phyloP scores from a whole-genome alignment of 2,329 filamentous ascomycete species.

The Gnomoniopsis smithogilvyi region DNA sequence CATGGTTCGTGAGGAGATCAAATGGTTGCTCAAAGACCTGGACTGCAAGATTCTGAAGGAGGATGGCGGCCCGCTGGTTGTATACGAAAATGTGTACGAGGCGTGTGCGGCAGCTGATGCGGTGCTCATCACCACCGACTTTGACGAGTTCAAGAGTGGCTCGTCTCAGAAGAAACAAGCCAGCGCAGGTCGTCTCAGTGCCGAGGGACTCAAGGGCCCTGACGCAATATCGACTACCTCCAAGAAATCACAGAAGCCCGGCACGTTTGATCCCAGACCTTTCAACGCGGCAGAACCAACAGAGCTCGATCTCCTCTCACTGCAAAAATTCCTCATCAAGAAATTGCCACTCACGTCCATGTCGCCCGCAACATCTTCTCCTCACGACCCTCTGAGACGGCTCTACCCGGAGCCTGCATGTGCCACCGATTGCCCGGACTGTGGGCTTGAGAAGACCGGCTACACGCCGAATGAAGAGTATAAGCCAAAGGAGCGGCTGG shows the following conservation, averaged over 20 bases:
- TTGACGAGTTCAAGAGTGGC: slow-evolving; percentile 45
- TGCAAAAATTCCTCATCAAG: slow-evolving; percentile 45
- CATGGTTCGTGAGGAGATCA: slow-evolving; percentile 49
- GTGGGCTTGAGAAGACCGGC: slow-evolving; percentile 39
- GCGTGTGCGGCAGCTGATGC: slow-evolving; percentile 48
- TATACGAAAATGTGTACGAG: slow-evolving; percentile 46
- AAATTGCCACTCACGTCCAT: slow-evolving; percentile 10
- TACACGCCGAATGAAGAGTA: slow-evolving; percentile 43
- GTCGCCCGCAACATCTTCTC: neutral
- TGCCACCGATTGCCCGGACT: slow-evolving; percentile 46
- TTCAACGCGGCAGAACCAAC: slow-evolving; percentile 35
- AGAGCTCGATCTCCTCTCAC: slow-evolving; percentile 43
- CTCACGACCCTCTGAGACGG: slow-evolving; percentile 41
- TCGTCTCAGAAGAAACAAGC: neutral
- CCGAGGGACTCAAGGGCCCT: neutral
- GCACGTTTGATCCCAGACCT: slow-evolving; percentile 43
- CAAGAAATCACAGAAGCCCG: slow-evolving; percentile 23
- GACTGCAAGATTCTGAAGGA: slow-evolving; percentile 24
- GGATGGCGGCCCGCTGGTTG: slow-evolving; percentile 41
- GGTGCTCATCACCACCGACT: slow-evolving; percentile 53
- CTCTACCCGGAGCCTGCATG: slow-evolving; percentile 44
- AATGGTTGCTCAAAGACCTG: slow-evolving; percentile 35
- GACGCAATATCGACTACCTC: neutral
- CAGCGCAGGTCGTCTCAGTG: neutral
- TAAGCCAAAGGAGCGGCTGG: slow-evolving; percentile 43